Evolutionary conservation across 805 yeast species (phyloP).

Genomic region (Wickerhamia fluorescens): DNA sequence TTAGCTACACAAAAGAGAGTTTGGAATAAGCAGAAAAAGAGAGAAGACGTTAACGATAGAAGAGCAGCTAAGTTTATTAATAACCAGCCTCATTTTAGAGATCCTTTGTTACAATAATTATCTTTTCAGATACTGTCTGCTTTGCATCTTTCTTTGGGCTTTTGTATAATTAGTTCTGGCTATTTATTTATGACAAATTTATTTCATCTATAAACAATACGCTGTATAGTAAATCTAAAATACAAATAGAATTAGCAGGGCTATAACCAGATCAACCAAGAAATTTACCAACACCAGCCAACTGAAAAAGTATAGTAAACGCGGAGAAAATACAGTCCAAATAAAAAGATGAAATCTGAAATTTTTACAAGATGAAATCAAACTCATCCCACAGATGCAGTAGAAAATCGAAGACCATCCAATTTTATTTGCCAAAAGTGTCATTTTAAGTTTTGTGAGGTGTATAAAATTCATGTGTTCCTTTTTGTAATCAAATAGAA

Average conservation of each 20-base stretch:
- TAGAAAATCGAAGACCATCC: slow-evolving; percentile 47
- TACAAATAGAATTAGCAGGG: slow-evolving; percentile 3
- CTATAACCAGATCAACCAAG: slow-evolving; percentile 20
- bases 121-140: background rate
- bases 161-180: slow-evolving; percentile 2
- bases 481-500: slow-evolving; percentile 8
- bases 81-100: slow-evolving; percentile 66
- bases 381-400: slow-evolving; percentile 48
- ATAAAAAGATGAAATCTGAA: slow-evolving; percentile 84
- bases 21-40: slow-evolving; percentile 50
- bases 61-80: slow-evolving; percentile 66
- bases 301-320: slow-evolving; percentile 67
- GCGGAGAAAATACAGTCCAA: slow-evolving; percentile 98
- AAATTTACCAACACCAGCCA: slow-evolving; percentile 57
- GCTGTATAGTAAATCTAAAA: too few species aligned
- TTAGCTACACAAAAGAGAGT: slow-evolving; percentile 44
- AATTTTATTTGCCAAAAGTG: slow-evolving; percentile 27
- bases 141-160: background rate
- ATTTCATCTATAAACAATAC: background rate
- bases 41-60: slow-evolving; percentile 46
- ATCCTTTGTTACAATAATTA: slow-evolving; percentile 20
- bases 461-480: slow-evolving; percentile 8
- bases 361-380: slow-evolving; percentile 62
- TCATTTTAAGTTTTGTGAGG: slow-evolving; percentile 21
- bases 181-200: slow-evolving; percentile 1